Base-by-base conservation (phyloP, 2,329 filamentous ascomycete genomes). In the Nannizziopsis barbatae region DNA sequence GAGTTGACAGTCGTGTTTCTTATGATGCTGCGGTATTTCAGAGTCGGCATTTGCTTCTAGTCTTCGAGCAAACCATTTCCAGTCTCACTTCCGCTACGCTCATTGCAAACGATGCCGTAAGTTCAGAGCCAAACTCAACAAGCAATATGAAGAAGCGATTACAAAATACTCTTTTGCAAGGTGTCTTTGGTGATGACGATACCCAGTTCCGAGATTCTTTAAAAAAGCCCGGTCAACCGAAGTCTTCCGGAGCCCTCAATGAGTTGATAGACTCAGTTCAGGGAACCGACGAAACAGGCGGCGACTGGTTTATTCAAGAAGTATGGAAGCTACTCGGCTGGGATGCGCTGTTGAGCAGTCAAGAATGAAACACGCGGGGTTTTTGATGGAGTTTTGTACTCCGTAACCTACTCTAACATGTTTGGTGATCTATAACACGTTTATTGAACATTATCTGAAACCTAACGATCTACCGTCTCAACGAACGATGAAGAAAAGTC, bases 261-360 rank as follows among this genome's bases (percentile, higher is more conserved):
- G 10, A 27, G 18, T 10, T 20, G 7, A 27, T 7, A n/a, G 27
- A 8, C 14, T 36, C 18, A 9, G 35, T 11, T 17, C 31, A 43
- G 33, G 40, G 2, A 2, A 64, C 65, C 4, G 63, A 71, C 22
- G 57, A 62, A 12, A 60, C 71, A 7, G 65, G 71, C 3, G 56
- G 67, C 2, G 70, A 75, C 12, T 78, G 75, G 74, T 80, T 77
- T 54, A 68, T 70, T 46, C 67, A 69, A 48, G 72, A 79, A 53
- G 60, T 80, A 1, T 81, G 77, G 77, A 62, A 67, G 45, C 57
- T 79, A 46, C 56, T 80, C 5, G 77, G 77, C 0, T 80, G 77
- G 76, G 75, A 79, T 43, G 57, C 75, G 31, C 36, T 55, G 9
- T 35, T 44, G 17, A 33, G 56, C 45, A 57, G 51, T 9, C 12